Evolutionary conservation across 345 rosid genomes (phyloP), one percentile per base, ranked within the genome.

Genomic region (Syzygium jambos): DNA sequence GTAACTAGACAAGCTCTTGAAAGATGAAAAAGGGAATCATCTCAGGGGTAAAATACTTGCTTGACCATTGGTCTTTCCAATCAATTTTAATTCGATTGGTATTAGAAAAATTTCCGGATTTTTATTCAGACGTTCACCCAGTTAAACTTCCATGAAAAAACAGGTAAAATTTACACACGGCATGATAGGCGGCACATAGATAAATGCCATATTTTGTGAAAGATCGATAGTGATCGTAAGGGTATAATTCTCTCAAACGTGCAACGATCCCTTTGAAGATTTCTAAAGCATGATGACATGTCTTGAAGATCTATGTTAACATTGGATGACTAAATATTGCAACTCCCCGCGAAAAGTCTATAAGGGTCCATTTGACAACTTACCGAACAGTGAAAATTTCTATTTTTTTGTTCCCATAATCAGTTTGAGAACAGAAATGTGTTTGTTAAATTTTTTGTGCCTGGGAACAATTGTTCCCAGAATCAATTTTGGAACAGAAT

Each of bases 171-270:
- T 34, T 73, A 41, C n/a, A 73, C 43, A 30, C 3, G 3, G 11
- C 22, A 30, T 7, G 77, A 29, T 14, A n/a, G 0, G 3, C 3
- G 3, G 3, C 46, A 68, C 23, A 0, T 30, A 8, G 8, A 4
- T 30, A 29, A 17, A 21, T 16, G 46, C 25, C 46, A 17, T 73
- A 73, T 19, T 34, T 73, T 7, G 25, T 41, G 4, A 22, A 34
- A 34, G 49, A 34, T 73, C 6, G 7, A 73, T 73, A 73, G 46
- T 34, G 49, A 19, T 19, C 3, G 23, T 13, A 73, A 38, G 46
- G 80, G 13, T 34, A 19, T 73, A 41, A 73, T 34, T 9, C 38
- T 68, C 78, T 34, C 78, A 30, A 9, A 68, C 43, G 0, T 9
- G 3, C 2, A 68, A 11, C 0, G 25, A 30, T 41, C 46, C 3